These are phyloP conservation scores for Gynandropsis gynandra DNA, from an alignment of 345 rosid genomes.

Conservation along the genomic window DNA sequence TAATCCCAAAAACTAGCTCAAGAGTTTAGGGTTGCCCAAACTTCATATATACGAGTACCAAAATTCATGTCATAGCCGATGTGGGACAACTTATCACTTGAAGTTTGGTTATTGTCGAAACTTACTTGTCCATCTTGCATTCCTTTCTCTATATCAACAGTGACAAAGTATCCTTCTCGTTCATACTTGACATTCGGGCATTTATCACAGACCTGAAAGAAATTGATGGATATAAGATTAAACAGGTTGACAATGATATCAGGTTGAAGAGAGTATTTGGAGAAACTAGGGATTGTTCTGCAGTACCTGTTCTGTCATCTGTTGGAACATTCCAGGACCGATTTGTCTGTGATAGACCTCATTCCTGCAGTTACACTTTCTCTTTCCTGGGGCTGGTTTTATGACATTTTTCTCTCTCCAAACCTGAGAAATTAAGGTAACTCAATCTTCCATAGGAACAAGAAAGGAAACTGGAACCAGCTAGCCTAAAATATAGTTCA, in stretches of 20 bases:
- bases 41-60: too few relatives aligned
- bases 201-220: slow-evolving; percentile 82
- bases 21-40: too few relatives aligned
- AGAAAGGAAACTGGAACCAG: not conserved
- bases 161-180: slow-evolving; percentile 77
- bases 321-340: slow-evolving; percentile 99
- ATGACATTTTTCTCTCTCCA: slow-evolving; percentile 96
- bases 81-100: too few relatives aligned
- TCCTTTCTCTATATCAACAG: slow-evolving; percentile 99
- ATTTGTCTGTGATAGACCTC: slow-evolving; percentile 97
- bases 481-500: too few relatives aligned
- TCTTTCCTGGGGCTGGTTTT: slow-evolving; percentile 92
- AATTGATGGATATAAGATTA: not conserved
- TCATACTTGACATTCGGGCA: slow-evolving; percentile 91
- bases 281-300: slow-evolving; percentile 2
- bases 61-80: too few relatives aligned
- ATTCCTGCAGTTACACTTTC: slow-evolving; percentile 94
- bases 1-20: too few relatives aligned
- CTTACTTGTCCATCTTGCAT: slow-evolving; percentile 98
- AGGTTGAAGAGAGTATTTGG: not conserved
- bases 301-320: slow-evolving; percentile 91
- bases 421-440: slow-evolving; percentile 40
- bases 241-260: not conserved
- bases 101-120: not conserved
- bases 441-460: not conserved